Conservation (phyloP, 345 rosid species). For the Gossypium arboreum region DNA sequence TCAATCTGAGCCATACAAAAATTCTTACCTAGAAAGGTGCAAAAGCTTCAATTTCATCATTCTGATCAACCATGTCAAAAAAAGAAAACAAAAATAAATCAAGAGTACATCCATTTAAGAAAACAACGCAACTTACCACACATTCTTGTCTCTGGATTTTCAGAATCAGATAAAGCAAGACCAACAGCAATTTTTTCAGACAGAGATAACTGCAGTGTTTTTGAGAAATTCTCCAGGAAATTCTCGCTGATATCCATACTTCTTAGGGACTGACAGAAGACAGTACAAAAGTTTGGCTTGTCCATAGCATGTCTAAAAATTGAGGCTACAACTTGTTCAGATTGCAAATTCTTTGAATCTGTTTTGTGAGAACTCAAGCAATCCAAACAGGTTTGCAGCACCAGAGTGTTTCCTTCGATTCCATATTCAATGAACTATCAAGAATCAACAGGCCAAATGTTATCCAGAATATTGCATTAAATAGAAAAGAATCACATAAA, state of each 20-base stretch:
- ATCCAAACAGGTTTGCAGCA: conserved; percentile 63
- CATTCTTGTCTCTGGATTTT: conserved; percentile 39
- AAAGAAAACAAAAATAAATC: background rate
- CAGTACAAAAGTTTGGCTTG: conserved; percentile 53
- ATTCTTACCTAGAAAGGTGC: conserved; percentile 52
- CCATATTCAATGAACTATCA: conserved; percentile 68
- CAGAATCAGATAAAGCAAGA: conserved; percentile 70
- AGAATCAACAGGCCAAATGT: background rate
- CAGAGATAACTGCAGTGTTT: conserved; percentile 42
- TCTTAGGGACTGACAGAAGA: conserved; percentile 55
- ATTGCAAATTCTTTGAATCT: conserved; percentile 37
- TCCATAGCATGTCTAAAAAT: conserved; percentile 50
- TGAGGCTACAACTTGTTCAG: conserved; percentile 42
- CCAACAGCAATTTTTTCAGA: conserved; percentile 64
- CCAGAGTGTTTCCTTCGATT: conserved; percentile 47
- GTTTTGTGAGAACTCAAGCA: conserved; percentile 39
- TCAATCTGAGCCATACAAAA: conserved; percentile 65
- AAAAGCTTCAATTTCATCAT: conserved; percentile 10
- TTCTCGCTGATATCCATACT: conserved; percentile 41
- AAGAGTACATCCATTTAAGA: background rate
- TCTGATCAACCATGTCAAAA: background rate
- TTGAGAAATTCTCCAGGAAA: conserved; percentile 45
- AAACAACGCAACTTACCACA: conserved; percentile 39
- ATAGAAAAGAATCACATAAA: background rate
- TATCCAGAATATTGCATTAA: background rate